phyloP scores from a whole-genome alignment of 106 monocot species.

The Chionographis japonica region DNA sequence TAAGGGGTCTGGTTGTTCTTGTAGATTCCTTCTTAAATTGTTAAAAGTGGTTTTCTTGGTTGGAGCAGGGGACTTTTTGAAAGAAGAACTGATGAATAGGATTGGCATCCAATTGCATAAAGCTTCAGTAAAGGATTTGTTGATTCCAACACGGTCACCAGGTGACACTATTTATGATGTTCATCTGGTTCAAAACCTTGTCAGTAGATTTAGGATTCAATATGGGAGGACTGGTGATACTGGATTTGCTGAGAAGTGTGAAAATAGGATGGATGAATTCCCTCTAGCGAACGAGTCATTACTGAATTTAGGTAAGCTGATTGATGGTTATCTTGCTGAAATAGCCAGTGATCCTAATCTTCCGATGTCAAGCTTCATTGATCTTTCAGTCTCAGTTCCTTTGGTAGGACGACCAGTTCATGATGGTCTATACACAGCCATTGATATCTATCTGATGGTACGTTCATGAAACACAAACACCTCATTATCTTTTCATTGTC shows the following conservation, averaged over 20 bases:
- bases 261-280: conserved; percentile 10
- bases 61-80: conserved; percentile 47
- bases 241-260: conserved; percentile 10
- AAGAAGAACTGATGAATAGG: conserved; percentile 58
- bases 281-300: conserved; percentile 28
- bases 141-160: conserved; percentile 40
- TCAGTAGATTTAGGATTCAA: conserved; percentile 38
- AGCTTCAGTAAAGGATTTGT: conserved; percentile 72
- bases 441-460: conserved; percentile 72
- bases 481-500: neutral
- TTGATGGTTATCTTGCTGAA: conserved; percentile 76
- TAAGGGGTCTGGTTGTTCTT: conserved; percentile 57
- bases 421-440: conserved; percentile 75
- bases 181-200: conserved; percentile 49
- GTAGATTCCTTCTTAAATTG: conserved; percentile 70
- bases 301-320: conserved; percentile 46
- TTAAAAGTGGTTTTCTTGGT: conserved; percentile 67
- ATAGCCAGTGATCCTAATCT: conserved; percentile 63
- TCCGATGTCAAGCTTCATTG: conserved; percentile 50
- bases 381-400: conserved; percentile 47
- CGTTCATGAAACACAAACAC: neutral
- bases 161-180: conserved; percentile 46
- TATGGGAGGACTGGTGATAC: conserved; percentile 10
- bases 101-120: conserved; percentile 58
- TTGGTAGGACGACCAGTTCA: conserved; percentile 41